Conservation (phyloP, 352 stramenopile species). For the Globisporangium heterothallicum region DNA sequence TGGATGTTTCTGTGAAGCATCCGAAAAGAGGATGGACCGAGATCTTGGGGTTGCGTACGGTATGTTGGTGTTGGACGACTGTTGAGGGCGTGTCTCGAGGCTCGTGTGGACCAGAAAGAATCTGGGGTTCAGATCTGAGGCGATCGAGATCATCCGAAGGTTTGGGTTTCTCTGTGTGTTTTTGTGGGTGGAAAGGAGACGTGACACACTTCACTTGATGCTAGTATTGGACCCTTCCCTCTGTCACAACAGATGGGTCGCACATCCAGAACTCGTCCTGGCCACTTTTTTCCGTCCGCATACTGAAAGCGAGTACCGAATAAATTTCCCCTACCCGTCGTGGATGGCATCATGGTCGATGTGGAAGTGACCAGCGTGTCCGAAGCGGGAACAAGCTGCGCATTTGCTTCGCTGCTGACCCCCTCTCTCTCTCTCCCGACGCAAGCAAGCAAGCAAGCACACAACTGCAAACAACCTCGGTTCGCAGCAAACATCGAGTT, state of each 20-base stretch:
- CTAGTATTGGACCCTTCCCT: neutral
- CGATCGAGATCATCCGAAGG: conserved; percentile 1
- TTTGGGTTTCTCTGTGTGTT: neutral
- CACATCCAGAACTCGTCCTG: neutral
- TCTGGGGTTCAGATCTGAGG: conserved; percentile 3
- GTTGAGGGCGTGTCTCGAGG: too few relatives aligned
- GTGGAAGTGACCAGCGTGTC: too few relatives aligned
- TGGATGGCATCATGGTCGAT: neutral
- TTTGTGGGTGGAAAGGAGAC: conserved; percentile 1
- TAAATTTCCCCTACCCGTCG: neutral
- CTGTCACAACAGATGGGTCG: conserved; percentile 1
- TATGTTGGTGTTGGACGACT: too few relatives aligned
- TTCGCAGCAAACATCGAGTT: neutral
- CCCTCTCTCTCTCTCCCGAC: too few relatives aligned
- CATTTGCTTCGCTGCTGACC: neutral
- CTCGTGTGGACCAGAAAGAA: too few relatives aligned
- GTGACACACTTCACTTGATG: conserved; percentile 2
- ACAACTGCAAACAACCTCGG: neutral
- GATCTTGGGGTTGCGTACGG: too few relatives aligned
- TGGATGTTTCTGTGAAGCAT: too few relatives aligned
- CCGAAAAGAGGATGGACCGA: too few relatives aligned
- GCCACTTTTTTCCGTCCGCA: neutral
- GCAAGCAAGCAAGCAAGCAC: neutral
- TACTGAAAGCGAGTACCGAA: neutral
- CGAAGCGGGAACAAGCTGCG: too few relatives aligned